Percentiles rank a stretch among this genome's conserved stretches.
These are phyloP conservation scores for Paratrypanosoma confusum DNA, from an alignment of 208 protist species.

Conservation along the genomic window DNA sequence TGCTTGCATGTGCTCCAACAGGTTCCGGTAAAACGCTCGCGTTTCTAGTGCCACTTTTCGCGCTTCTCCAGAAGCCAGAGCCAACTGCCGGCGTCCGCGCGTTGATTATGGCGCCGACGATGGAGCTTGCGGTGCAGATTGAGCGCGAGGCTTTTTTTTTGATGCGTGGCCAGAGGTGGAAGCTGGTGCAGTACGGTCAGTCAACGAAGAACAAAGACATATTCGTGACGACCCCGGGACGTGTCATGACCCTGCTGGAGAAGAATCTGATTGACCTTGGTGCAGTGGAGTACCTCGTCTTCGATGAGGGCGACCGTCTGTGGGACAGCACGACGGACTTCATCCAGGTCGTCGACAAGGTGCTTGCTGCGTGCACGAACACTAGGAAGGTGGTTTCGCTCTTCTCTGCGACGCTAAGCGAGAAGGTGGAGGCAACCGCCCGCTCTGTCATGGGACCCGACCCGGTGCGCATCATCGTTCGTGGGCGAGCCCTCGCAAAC, in stretches of 20 bases:
- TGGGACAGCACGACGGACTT: conserved; percentile 88
- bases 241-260: conserved; percentile 65
- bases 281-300: conserved; percentile 85
- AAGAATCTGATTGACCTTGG: conserved; percentile 66
- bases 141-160: conserved; percentile 84
- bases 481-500: conserved; percentile 62
- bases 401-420: conserved; percentile 93
- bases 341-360: conserved; percentile 69
- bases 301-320: conserved; percentile 97
- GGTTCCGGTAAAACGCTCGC: conserved; percentile 94
- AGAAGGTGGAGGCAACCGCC: conserved; percentile 83
- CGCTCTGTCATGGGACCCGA: conserved; percentile 81
- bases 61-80: conserved; percentile 70
- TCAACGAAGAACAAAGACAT: conserved; percentile 88
- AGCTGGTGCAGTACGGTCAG: conserved; percentile 82
- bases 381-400: conserved; percentile 71
- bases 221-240: conserved; percentile 83
- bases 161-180: conserved; percentile 78
- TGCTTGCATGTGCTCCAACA: conserved; percentile 84
- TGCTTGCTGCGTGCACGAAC: conserved; percentile 74
- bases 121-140: conserved; percentile 95
- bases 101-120: conserved; percentile 93
- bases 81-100: conserved; percentile 76
- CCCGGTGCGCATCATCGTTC: conserved; percentile 90
- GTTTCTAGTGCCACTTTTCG: conserved; percentile 91